Evolutionary conservation across 1,139 yeast species (phyloP).

Genomic region (Casaregolazyma suthepensis): DNA sequence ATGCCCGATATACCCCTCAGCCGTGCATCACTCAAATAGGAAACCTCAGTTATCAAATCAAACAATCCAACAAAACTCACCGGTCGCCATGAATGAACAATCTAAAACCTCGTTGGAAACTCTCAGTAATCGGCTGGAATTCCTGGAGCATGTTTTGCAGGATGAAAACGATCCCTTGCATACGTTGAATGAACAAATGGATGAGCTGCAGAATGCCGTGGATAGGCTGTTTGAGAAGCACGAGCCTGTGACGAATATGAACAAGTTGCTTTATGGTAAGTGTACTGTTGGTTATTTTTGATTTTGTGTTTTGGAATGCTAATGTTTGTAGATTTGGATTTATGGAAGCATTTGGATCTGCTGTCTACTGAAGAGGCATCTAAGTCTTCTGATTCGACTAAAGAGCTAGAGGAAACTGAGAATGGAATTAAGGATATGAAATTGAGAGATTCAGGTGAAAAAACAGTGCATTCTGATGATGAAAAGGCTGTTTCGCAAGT

Average conservation of each 20-base stretch:
- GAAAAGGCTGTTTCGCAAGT: not conserved
- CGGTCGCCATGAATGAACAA: not conserved
- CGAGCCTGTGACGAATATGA: slow-evolving; percentile 11
- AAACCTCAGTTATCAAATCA: not conserved
- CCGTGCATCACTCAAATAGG: not conserved
- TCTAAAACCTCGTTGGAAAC: slow-evolving; percentile 6
- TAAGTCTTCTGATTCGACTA: not conserved
- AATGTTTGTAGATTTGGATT: slow-evolving; percentile 6
- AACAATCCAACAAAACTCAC: not conserved
- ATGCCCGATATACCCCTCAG: not conserved
- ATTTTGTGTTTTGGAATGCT: not conserved
- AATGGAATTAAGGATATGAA: not conserved
- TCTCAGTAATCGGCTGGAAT: slow-evolving; percentile 14
- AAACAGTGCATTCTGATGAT: not conserved
- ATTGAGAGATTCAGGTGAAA: not conserved
- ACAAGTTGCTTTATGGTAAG: slow-evolving; percentile 11
- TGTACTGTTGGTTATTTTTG: not conserved
- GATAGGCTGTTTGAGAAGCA: slow-evolving; percentile 11
- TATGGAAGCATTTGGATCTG: slow-evolving; percentile 13
- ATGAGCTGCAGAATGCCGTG: slow-evolving; percentile 14
- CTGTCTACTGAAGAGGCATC: not conserved
- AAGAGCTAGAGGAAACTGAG: not conserved
- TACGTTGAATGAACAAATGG: slow-evolving; percentile 12
- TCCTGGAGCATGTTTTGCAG: slow-evolving; percentile 13
- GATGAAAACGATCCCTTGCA: slow-evolving; percentile 3